Evolutionary conservation across 345 rosid species (phyloP).

Genomic region (Linum lewisii): DNA sequence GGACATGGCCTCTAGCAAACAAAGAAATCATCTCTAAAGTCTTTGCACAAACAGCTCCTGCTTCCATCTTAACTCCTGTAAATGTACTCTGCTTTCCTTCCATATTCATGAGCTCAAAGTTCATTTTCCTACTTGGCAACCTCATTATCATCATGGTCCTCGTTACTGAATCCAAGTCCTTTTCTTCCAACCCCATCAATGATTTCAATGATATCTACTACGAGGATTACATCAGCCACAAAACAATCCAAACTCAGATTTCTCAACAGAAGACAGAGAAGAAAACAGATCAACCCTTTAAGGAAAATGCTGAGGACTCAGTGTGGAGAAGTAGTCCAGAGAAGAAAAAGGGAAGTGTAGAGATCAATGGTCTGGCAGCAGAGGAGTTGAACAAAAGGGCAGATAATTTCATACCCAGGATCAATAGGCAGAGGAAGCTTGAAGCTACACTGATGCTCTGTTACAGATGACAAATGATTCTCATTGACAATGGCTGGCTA

Average conservation of each 20-base stretch:
- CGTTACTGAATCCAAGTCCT: conserved; percentile 38
- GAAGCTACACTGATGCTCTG: conserved; percentile 24
- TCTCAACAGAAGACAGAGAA: conserved; percentile 10
- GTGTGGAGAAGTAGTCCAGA: conserved; percentile 8
- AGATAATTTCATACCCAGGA: conserved; percentile 58
- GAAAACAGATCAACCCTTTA: conserved; percentile 8
- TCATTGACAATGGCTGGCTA: too few relatives aligned
- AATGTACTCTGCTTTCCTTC: conserved; percentile 33
- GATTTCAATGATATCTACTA: conserved; percentile 17
- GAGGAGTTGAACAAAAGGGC: conserved; percentile 58
- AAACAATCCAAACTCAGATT: conserved; percentile 13
- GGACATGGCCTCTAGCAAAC: too few relatives aligned
- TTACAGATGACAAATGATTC: too few relatives aligned
- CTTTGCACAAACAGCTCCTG: too few relatives aligned
- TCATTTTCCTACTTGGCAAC: conserved; percentile 45
- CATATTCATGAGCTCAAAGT: conserved; percentile 24
- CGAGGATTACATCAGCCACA: conserved; percentile 26
- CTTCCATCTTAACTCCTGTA: too few relatives aligned
- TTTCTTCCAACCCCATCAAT: conserved; percentile 24
- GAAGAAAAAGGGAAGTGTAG: conserved; percentile 1
- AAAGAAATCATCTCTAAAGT: too few relatives aligned
- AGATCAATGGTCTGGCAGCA: conserved; percentile 17
- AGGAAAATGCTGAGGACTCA: conserved; percentile 11
- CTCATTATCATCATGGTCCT: conserved; percentile 43
- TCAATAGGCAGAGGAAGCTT: conserved; percentile 43